Evolutionary conservation across 2,329 filamentous ascomycete genomes (phyloP).

Genomic region (Colletotrichum sp.): DNA sequence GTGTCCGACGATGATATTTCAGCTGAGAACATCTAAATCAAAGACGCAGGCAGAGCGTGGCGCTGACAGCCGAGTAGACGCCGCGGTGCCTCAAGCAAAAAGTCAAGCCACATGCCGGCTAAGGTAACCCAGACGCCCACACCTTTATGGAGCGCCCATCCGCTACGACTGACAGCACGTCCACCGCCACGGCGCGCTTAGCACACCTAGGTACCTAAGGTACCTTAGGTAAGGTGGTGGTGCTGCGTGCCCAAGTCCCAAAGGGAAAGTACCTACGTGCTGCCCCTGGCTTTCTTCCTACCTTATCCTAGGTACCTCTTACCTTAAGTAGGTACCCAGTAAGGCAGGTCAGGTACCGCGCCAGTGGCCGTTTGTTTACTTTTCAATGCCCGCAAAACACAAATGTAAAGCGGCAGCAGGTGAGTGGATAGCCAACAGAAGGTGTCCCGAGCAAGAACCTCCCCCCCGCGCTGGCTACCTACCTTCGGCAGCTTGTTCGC

Average conservation of each 20-base stretch:
- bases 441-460: neutral
- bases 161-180: neutral
- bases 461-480: neutral
- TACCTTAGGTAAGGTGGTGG: too few relatives aligned
- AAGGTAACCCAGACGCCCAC: neutral
- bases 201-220: neutral
- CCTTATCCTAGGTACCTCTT: too few relatives aligned
- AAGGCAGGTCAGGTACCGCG: neutral
- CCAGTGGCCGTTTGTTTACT: neutral
- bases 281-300: too few relatives aligned
- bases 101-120: neutral
- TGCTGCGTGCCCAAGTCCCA: too few relatives aligned
- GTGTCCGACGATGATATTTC: neutral
- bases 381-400: neutral
- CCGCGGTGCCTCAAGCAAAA: neutral
- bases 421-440: neutral
- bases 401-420: neutral
- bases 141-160: neutral
- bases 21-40: neutral
- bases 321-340: too few relatives aligned
- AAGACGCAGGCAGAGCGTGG: conserved; percentile 7
- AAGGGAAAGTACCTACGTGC: too few relatives aligned
- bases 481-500: neutral
- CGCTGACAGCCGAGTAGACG: neutral
- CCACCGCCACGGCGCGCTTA: neutral